phyloP scores from a whole-genome alignment of 495 filamentous ascomycete genomes.

The Penicillium canariense region DNA sequence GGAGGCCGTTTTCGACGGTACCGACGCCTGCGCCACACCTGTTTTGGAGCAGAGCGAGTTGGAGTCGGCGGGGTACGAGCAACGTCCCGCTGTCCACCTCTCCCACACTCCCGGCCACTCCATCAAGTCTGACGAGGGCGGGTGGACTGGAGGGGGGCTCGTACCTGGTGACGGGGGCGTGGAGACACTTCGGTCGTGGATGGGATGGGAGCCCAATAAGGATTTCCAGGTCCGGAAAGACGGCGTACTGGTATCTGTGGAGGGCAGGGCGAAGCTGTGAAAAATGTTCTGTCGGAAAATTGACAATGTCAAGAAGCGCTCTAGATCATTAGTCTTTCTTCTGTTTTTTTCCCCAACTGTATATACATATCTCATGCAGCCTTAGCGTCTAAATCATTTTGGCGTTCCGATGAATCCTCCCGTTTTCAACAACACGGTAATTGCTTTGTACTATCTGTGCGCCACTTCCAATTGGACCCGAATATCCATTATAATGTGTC shows the following conservation, averaged over 20 bases:
- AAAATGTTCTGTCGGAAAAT: not conserved
- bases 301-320: not conserved
- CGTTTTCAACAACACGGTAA: not conserved
- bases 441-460: not conserved
- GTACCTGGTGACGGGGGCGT: conserved; percentile 68
- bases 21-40: conserved; percentile 88
- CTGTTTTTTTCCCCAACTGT: not conserved
- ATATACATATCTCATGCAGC: not conserved
- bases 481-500: conserved; percentile 8
- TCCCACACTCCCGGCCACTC: conserved; percentile 60
- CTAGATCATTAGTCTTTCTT: not conserved
- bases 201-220: conserved; percentile 69
- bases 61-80: conserved; percentile 64
- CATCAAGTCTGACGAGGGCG: conserved; percentile 57
- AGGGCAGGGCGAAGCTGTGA: conserved; percentile 49
- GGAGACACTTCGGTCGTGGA: conserved; percentile 68
- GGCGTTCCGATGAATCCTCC: not conserved
- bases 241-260: conserved; percentile 49
- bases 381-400: not conserved
- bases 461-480: not conserved
- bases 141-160: conserved; percentile 61
- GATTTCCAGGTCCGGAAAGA: conserved; percentile 63
- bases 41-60: conserved; percentile 75
- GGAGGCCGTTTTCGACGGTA: conserved; percentile 82
- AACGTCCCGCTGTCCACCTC: conserved; percentile 71